Conservation (phyloP, 495 filamentous ascomycete species). For the Penicillium goetzii region DNA sequence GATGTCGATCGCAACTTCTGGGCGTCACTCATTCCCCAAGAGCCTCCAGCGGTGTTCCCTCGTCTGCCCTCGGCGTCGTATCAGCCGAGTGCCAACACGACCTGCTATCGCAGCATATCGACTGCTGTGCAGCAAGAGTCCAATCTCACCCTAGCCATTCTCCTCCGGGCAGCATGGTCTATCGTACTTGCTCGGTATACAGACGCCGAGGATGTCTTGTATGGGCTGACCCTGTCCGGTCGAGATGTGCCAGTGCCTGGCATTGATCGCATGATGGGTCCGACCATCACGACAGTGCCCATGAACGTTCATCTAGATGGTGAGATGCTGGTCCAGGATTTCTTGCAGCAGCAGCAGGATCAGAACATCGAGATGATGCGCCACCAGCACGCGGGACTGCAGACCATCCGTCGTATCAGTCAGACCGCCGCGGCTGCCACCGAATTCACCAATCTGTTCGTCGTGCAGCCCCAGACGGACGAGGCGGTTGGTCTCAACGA, state of each 20-base stretch:
- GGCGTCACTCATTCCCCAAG: not conserved
- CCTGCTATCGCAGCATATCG: not conserved
- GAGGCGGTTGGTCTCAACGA: not conserved
- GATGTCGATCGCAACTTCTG: not conserved
- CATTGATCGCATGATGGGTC: not conserved
- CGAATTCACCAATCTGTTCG: not conserved
- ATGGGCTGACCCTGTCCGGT: conserved; percentile 39
- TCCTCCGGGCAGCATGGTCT: conserved; percentile 39
- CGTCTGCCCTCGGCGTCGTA: conserved; percentile 36
- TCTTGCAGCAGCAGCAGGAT: not conserved
- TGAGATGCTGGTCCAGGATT: not conserved
- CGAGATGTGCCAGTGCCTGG: conserved; percentile 25
- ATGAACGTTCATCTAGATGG: conserved; percentile 7
- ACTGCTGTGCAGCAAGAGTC: conserved; percentile 9
- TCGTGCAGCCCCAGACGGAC: not conserved
- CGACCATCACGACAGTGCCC: conserved; percentile 13
- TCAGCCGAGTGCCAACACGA: conserved; percentile 3
- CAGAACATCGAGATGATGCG: conserved; percentile 1
- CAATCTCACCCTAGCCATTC: conserved; percentile 38
- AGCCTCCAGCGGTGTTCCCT: conserved; percentile 7
- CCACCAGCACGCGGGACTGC: not conserved
- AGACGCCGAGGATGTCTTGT: conserved; percentile 34
- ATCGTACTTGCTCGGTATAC: conserved; percentile 34
- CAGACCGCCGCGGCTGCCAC: not conserved
- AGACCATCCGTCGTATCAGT: not conserved